Conservation (phyloP, 2,329 filamentous ascomycete species). For the Epichloe amarillans region DNA sequence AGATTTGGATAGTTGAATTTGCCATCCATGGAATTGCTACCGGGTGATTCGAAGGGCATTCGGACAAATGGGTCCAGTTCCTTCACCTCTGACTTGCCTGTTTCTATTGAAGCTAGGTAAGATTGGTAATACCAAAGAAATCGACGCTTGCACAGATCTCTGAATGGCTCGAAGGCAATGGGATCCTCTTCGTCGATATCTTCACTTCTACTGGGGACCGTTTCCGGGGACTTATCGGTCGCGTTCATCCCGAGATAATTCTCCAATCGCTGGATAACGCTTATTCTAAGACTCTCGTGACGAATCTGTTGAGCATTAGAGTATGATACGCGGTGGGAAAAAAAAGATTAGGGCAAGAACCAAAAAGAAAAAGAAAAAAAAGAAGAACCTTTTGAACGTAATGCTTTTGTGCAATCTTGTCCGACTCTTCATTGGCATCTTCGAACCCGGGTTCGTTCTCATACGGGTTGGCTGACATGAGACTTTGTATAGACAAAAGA, state of each 20-base stretch:
- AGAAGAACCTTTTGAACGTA: conserved; percentile 63
- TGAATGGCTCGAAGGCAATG: conserved; percentile 69
- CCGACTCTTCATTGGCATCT: conserved; percentile 49
- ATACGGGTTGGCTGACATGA: conserved; percentile 89
- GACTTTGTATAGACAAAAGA: conserved; percentile 85
- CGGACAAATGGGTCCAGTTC: conserved; percentile 53
- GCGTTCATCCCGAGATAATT: conserved; percentile 54
- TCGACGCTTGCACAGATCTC: conserved; percentile 76
- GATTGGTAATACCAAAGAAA: conserved; percentile 95
- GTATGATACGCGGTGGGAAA: not conserved
- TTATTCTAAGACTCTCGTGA: conserved; percentile 78
- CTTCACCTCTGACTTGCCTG: conserved; percentile 49
- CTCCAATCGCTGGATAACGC: conserved; percentile 77
- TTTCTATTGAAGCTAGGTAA: conserved; percentile 59
- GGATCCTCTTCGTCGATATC: conserved; percentile 39
- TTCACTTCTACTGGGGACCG: conserved; percentile 18
- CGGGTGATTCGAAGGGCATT: conserved; percentile 70
- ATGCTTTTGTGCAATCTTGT: conserved; percentile 59
- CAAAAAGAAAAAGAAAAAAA: not conserved
- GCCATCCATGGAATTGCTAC: conserved; percentile 73
- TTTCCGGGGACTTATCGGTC: conserved; percentile 18
- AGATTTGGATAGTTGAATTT: conserved; percentile 70
- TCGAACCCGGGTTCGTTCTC: conserved; percentile 95
- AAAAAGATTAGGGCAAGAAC: not conserved
- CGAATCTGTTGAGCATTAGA: conserved; percentile 49